Percentiles rank a stretch among this genome's conserved stretches.
phyloP scores from a whole-genome alignment of 2,329 filamentous ascomycete species.

The Sporothrix pseudoabietina region DNA sequence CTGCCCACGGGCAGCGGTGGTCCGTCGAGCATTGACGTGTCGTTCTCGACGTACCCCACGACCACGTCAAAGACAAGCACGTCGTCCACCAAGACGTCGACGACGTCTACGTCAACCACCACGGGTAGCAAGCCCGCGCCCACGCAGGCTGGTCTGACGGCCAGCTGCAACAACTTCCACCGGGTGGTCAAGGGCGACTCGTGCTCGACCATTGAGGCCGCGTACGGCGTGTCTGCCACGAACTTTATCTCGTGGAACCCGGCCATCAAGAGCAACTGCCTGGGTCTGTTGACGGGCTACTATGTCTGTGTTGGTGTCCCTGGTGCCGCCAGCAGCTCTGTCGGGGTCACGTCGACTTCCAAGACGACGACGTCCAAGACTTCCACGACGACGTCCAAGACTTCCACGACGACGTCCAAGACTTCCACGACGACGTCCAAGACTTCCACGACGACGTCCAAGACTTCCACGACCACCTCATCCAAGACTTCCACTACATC shows the following conservation, averaged over 20 bases:
- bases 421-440: no score
- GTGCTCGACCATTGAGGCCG: constrained; percentile 23
- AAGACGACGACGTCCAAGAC: background rate
- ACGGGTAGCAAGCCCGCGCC: constrained; percentile 25
- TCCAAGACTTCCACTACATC: background rate
- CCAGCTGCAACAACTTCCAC: constrained; percentile 28
- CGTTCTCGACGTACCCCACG: constrained; percentile 20
- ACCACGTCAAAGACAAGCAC: constrained; percentile 24
- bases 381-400: no score
- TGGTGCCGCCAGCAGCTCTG: background rate
- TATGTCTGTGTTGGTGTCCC: constrained; percentile 29
- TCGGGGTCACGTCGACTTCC: background rate
- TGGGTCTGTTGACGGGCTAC: constrained; percentile 28
- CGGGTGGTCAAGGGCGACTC: constrained; percentile 25
- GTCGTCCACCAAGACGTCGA: constrained; percentile 29
- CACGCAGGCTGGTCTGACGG: constrained; percentile 10
- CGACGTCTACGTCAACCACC: background rate
- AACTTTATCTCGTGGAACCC: constrained; percentile 30
- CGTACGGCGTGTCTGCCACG: constrained; percentile 4
- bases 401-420: background rate
- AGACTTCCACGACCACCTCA: background rate
- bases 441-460: background rate
- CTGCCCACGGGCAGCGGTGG: constrained; percentile 4
- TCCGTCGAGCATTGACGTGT: background rate
- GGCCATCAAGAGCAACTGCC: constrained; percentile 16